phyloP scores from a whole-genome alignment of 352 stramenopile genomes.

The Poterioochromonas sp. region DNA sequence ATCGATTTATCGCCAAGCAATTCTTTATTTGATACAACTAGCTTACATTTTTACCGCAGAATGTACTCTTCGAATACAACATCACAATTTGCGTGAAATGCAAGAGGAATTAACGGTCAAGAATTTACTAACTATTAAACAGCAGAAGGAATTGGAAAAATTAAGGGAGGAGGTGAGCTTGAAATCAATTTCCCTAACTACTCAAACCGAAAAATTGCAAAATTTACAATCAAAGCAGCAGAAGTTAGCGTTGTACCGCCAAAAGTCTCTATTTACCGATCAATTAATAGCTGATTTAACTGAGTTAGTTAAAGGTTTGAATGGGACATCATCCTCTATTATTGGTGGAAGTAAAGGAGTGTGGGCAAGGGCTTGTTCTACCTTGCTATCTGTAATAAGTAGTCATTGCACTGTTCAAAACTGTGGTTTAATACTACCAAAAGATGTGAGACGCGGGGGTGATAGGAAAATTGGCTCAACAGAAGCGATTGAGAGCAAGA shows the following conservation, averaged over 20 bases:
- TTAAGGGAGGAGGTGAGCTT: conserved; percentile 10
- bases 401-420: not conserved
- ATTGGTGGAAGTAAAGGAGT: not conserved
- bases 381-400: not conserved
- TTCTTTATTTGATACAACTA: conserved; percentile 18
- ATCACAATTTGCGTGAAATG: conserved; percentile 14
- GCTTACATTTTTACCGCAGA: conserved; percentile 13
- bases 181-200: conserved; percentile 15
- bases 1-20: conserved; percentile 13
- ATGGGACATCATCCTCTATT: not conserved
- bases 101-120: conserved; percentile 13
- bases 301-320: conserved; percentile 11
- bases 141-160: conserved; percentile 14
- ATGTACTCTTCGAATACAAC: conserved; percentile 14
- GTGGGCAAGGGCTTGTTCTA: not conserved
- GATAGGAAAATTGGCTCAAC: too few relatives aligned
- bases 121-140: conserved; percentile 18
- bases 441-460: too few relatives aligned
- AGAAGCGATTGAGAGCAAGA: too few relatives aligned
- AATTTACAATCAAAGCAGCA: conserved; percentile 15
- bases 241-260: conserved; percentile 8
- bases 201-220: conserved; percentile 14
- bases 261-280: conserved; percentile 14
- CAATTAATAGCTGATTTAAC: not conserved
- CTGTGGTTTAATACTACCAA: not conserved